Evolutionary conservation across 2,329 filamentous ascomycete genomes (phyloP).

Genomic region (Boeremia lycopersici): DNA sequence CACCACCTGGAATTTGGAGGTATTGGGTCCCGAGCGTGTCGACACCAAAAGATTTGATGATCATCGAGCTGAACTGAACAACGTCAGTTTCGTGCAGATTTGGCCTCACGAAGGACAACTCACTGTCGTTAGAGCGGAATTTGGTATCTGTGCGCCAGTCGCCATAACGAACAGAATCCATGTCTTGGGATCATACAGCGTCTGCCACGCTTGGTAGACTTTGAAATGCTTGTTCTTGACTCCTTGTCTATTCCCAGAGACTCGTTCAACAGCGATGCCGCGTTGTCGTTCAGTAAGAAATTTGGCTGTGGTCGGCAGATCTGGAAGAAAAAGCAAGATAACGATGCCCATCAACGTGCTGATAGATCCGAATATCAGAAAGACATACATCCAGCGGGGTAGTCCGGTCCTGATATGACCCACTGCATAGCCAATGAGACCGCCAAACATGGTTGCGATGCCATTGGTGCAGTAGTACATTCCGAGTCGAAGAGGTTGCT

Average conservation of each 20-base stretch:
- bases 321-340: conserved; percentile 62
- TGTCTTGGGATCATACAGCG: conserved; percentile 52
- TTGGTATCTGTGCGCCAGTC: conserved; percentile 61
- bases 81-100: background rate
- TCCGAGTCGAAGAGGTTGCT: conserved; percentile 63
- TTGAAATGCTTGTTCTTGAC: conserved; percentile 59
- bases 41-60: conserved; percentile 76
- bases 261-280: conserved; percentile 46
- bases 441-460: conserved; percentile 61
- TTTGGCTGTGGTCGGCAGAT: conserved; percentile 42
- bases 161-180: conserved; percentile 47
- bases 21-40: conserved; percentile 81
- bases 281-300: conserved; percentile 26
- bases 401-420: conserved; percentile 57
- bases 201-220: conserved; percentile 51
- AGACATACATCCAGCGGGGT: conserved; percentile 54
- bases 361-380: conserved; percentile 61
- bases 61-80: conserved; percentile 53
- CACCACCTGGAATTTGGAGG: conserved; percentile 65
- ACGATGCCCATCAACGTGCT: conserved; percentile 41
- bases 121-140: conserved; percentile 60
- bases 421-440: conserved; percentile 64
- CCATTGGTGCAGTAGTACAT: conserved; percentile 57
- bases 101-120: background rate
- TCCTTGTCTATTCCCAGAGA: conserved; percentile 56